Evolutionary conservation across 31 red algal genomes (phyloP).

Genomic region (Odonthalia washingtoniensis): DNA sequence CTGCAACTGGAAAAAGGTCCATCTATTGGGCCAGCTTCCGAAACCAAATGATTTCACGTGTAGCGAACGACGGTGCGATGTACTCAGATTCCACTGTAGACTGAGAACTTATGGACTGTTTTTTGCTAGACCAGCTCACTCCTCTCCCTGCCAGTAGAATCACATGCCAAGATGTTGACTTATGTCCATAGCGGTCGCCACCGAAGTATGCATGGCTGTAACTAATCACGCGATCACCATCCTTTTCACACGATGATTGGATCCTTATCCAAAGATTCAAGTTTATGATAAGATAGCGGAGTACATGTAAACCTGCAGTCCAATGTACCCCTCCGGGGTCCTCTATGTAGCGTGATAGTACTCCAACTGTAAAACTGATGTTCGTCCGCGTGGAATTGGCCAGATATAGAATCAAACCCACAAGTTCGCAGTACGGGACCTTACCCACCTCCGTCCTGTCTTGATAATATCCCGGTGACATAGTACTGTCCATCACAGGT

Average conservation of each 20-base stretch:
- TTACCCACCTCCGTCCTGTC: background rate
- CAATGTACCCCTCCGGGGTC: constrained; percentile 32
- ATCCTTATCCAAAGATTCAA: background rate
- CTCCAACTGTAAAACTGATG: constrained; percentile 31
- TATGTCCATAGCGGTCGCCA: constrained; percentile 32
- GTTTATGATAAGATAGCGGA: constrained; percentile 33
- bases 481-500: background rate
- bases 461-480: background rate
- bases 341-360: constrained; percentile 36
- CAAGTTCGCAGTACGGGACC: constrained; percentile 34
- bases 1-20: background rate
- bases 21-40: constrained; percentile 16
- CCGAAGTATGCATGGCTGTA: constrained; percentile 45
- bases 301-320: constrained; percentile 21
- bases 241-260: background rate
- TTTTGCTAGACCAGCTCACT: constrained; percentile 51
- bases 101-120: constrained; percentile 35
- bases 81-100: constrained; percentile 55
- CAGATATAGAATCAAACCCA: constrained; percentile 28
- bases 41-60: constrained; percentile 34
- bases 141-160: constrained; percentile 23
- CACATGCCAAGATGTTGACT: constrained; percentile 48
- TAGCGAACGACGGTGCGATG: constrained; percentile 46
- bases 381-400: constrained; percentile 23
- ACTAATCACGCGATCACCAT: background rate